Percentiles rank a stretch among this genome's conserved stretches.
phyloP scores from a whole-genome alignment of 108 stramenopile genomes.

The Cylindrotheca closterium region DNA sequence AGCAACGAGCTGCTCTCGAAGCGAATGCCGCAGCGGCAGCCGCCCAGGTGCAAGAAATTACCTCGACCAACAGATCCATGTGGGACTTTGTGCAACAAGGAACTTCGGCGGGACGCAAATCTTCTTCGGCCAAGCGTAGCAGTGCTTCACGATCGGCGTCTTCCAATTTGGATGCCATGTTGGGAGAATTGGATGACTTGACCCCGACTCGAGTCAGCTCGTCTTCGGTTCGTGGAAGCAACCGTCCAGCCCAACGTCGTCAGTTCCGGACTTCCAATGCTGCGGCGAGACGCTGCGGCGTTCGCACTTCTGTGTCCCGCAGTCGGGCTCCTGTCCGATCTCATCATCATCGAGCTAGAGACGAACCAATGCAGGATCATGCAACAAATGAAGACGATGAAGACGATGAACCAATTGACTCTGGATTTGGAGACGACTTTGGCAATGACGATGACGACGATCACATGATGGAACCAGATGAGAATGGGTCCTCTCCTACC shows the following conservation, averaged over 20 bases:
- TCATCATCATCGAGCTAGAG: not conserved
- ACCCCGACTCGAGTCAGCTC: not conserved
- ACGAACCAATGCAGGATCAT: constrained; percentile 13
- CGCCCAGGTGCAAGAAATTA: constrained; percentile 5
- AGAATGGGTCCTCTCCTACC: not conserved
- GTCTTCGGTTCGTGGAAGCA: constrained; percentile 1
- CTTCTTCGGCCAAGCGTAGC: not conserved
- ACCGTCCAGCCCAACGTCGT: not conserved
- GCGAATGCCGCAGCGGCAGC: constrained; percentile 5
- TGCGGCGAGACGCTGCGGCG: not conserved
- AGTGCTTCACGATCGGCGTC: not conserved
- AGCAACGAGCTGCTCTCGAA: constrained; percentile 31
- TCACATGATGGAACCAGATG: constrained; percentile 7
- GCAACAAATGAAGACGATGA: constrained; percentile 21
- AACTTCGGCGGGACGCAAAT: constrained; percentile 13
- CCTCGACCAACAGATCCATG: constrained; percentile 47
- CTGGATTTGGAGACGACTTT: too few relatives aligned
- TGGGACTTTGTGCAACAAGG: constrained; percentile 80
- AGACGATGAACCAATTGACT: constrained; percentile 34
- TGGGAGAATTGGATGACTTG: constrained; percentile 54
- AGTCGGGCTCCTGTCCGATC: not conserved
- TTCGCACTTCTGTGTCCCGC: not conserved
- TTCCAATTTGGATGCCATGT: constrained; percentile 47
- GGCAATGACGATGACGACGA: constrained; percentile 32
- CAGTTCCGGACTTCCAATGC: not conserved